Base-by-base conservation (phyloP, 371 early-diverging fungal genomes). In the Mortierella sp. region DNA sequence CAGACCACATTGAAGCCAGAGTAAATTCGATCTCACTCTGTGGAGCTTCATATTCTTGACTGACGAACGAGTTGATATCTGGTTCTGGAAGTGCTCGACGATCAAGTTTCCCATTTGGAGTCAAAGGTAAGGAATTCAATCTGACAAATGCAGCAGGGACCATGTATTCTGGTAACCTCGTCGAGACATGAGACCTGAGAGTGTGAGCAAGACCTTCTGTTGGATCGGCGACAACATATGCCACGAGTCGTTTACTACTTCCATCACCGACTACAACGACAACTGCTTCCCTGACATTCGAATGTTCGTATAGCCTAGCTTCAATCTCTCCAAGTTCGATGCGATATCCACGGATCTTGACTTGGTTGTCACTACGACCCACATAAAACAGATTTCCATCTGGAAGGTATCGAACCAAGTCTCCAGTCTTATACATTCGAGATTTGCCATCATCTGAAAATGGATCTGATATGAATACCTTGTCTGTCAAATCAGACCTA, bases 341-440 rank as follows among this genome's bases (percentile, higher is more conserved):
- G 22, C 88, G 83, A 63, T 72, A 85, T 7, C 88, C 88, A 28
- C 78, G 76, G 21, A 88, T 58, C 78, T 88, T 88, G 57, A 86
- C 74, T 61, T 84, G 83, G 21, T 76, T 52, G 62, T 85, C 87
- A n/a, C n/a, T 65, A 38, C 88, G 78, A 7, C 62, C 61, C 1
- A 69, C 8, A 32, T 9, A 69, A 22, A 85, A 65, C 33, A 86
- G 32, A 40, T 62, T 36, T 13, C 86, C 86, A 67, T 84, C 72
- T 33, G 72, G 71, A 1, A 83, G 67, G 72, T 72, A 68, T 13
- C 76, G 38, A 4, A 38, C 86, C 58, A 83, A 28, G 52, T 87
- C 87, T 32, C 87, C 87, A 10, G 87, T 84, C 41, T 28, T 58
- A 72, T 85, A 87, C 59, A 85, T 67, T 16, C 84, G 72, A 11